Evolutionary conservation across 2,329 filamentous ascomycete species (phyloP), one percentile per base, ranked within the genome.

Genomic region (Cladosporium colombiae): DNA sequence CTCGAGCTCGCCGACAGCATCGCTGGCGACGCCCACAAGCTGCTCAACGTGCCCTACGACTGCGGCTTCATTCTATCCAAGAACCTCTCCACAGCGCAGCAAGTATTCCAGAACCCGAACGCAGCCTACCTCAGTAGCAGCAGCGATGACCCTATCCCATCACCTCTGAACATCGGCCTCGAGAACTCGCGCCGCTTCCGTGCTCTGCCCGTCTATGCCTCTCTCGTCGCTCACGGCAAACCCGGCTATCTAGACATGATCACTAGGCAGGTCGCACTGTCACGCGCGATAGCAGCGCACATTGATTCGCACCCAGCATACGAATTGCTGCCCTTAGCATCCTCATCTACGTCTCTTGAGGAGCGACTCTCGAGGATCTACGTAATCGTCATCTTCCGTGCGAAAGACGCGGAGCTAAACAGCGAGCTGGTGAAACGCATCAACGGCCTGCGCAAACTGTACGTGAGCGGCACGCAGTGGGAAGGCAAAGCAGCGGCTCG

Each of bases 31-130:
- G 91, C 86, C 0, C 94, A 98, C 78, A 97, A 97, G 75, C 80
- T 97, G n/a, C 84, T 98, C 67, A 97, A 97, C 71, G 92, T 97
- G 55, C 93, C 94, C 0, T 97, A 97, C 73, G 94, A 97, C 77
- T 93, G 90, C 72, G 94, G 93, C 52, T 90, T 97, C 78, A 96
- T 97, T 83, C 86, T 96, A 71, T 92, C 89, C 61, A 86, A 88
- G 21, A 86, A 90, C 68, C 79, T 85, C 8, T 72, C 78, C 2
- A 80, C 86, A 14, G 84, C 89, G 1, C 81, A 83, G 33, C 78
- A 84, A 5, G 88, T 93, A 11, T 96, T 94, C 78, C 84, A 86
- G 67, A 97, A 97, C 78, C 87, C 91, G 35, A 93, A 93, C 75
- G 93, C 94, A 2, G 91, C 89, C 1, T 97, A 97, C 74, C 86